These are phyloP conservation scores for Aspergillus sp. DNA, from an alignment of 2,329 filamentous ascomycete species.

Conservation along the genomic window DNA sequence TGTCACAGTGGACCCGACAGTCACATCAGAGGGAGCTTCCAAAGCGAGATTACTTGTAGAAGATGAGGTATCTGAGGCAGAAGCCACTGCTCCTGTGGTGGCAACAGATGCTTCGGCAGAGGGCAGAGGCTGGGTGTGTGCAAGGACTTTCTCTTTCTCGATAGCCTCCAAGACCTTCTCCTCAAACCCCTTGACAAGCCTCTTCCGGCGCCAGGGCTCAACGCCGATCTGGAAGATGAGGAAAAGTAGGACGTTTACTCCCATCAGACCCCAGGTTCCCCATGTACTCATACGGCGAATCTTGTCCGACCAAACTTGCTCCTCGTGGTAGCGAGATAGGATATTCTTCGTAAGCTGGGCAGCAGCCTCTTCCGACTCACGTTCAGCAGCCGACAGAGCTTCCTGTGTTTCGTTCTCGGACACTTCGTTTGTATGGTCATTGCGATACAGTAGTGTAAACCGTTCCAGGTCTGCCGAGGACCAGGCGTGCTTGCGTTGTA, in stretches of 20 bases:
- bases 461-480: conserved; percentile 82
- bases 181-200: conserved; percentile 80
- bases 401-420: conserved; percentile 72
- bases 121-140: conserved; percentile 13
- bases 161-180: conserved; percentile 70
- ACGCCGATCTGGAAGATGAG: conserved; percentile 83
- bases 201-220: conserved; percentile 83
- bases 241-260: conserved; percentile 87
- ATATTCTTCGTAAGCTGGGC: conserved; percentile 78
- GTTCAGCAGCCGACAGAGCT: conserved; percentile 71
- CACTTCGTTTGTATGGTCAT: conserved; percentile 90
- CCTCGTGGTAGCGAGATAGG: conserved; percentile 90
- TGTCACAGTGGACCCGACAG: neutral
- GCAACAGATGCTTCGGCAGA: neutral
- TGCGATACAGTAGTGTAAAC: conserved; percentile 88
- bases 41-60: conserved; percentile 1
- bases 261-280: conserved; percentile 98
- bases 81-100: neutral
- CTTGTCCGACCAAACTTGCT: conserved; percentile 98
- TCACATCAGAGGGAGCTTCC: neutral
- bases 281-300: conserved; percentile 95
- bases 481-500: conserved; percentile 95
- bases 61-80: neutral
- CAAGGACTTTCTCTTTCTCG: conserved; percentile 63
- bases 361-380: conserved; percentile 73